A percentile compares a stretch with the other conserved stretches of the same genome.
phyloP scores from a whole-genome alignment of 2,329 filamentous ascomycete genomes.

The Metarhizium album region DNA sequence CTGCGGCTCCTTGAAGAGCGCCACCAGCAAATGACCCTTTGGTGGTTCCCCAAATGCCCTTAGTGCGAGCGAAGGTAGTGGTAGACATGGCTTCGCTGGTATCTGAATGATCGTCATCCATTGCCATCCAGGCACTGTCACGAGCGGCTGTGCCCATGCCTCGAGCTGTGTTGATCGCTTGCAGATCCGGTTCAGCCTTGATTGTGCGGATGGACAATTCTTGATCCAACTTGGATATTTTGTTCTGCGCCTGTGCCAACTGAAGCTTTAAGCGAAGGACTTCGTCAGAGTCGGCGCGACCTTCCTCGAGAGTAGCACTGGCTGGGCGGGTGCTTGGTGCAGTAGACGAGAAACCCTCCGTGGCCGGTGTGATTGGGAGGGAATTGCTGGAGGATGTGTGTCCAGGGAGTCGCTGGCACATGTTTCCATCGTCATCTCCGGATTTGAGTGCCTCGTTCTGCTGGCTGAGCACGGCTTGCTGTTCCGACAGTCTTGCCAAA shows the following conservation, averaged over 20 bases:
- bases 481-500: constrained; percentile 62
- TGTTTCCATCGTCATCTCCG: constrained; percentile 22
- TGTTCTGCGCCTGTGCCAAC: constrained; percentile 58
- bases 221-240: constrained; percentile 61
- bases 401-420: constrained; percentile 27
- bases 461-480: constrained; percentile 48
- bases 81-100: constrained; percentile 42
- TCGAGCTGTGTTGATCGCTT: constrained; percentile 12
- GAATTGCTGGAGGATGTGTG: constrained; percentile 46
- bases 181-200: constrained; percentile 33
- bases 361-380: constrained; percentile 51
- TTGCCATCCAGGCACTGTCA: constrained; percentile 40
- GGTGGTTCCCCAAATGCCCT: constrained; percentile 44
- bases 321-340: constrained; percentile 41
- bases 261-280: constrained; percentile 59
- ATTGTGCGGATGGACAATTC: constrained; percentile 54
- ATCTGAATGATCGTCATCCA: constrained; percentile 47
- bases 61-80: constrained; percentile 40
- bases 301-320: constrained; percentile 37
- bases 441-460: constrained; percentile 44
- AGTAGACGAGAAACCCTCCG: constrained; percentile 39
- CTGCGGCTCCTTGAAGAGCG: constrained; percentile 24
- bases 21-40: constrained; percentile 29
- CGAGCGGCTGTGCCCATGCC: constrained; percentile 15
- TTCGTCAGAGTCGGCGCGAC: constrained; percentile 39